These are phyloP conservation scores for Durotheca rogersii DNA, from an alignment of 495 filamentous ascomycete genomes.

Conservation along the genomic window DNA sequence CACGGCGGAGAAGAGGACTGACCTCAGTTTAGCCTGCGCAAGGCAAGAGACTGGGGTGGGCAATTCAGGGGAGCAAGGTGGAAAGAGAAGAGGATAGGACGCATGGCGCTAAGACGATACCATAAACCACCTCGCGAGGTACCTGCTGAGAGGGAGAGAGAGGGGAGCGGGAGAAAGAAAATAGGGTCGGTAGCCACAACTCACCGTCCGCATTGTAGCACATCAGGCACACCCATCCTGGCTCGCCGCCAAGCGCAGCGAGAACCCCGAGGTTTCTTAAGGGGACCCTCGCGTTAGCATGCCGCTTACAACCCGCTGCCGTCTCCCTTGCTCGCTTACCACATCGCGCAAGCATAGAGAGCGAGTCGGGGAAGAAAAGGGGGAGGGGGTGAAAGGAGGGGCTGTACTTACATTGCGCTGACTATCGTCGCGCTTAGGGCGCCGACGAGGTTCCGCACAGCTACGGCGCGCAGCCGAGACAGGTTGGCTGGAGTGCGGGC, in stretches of 20 bases:
- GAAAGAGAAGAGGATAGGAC: neutral
- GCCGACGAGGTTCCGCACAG: constrained; percentile 52
- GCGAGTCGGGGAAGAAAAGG: too few species aligned
- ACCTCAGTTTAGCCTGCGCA: neutral
- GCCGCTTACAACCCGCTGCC: neutral
- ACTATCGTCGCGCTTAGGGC: constrained; percentile 49
- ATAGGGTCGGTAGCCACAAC: too few species aligned
- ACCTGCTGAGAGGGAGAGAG: neutral
- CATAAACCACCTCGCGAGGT: neutral
- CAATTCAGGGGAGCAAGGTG: neutral
- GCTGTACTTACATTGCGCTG: constrained; percentile 48
- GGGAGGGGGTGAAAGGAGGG: too few species aligned
- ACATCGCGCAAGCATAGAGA: too few species aligned
- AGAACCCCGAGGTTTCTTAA: constrained; percentile 53
- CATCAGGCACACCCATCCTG: constrained; percentile 58
- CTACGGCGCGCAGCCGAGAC: constrained; percentile 39
- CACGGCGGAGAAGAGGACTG: constrained; percentile 54
- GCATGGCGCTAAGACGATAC: too few species aligned
- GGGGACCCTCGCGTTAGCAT: neutral
- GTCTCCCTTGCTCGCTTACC: neutral
- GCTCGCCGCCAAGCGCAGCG: constrained; percentile 53
- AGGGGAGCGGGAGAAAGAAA: neutral
- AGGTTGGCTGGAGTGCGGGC: constrained; percentile 36
- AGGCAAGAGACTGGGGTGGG: too few species aligned
- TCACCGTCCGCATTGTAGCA: constrained; percentile 57